Base-by-base conservation (phyloP, 108 stramenopile genomes). In the Skeletonema costatum region DNA sequence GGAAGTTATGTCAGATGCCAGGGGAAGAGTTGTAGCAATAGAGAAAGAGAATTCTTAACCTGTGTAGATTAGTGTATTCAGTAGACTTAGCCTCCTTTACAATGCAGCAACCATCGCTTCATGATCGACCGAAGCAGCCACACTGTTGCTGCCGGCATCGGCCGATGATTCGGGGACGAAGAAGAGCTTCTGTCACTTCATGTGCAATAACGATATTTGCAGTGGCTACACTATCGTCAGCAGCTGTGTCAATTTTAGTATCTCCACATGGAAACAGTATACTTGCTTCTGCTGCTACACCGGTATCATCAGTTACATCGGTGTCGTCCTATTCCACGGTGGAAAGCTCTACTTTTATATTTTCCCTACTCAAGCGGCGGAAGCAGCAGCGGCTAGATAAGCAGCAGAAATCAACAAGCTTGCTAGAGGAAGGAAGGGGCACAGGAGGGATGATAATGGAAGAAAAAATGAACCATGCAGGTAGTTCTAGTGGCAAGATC, bases 311-410 rank as follows among this genome's bases (percentile, higher is more conserved):
- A 29, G 44, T 46, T 46, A 4, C 5, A n/a, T 46, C 44, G 1
- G 4, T 46, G 14, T 46, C 44, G 44, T 16, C 44, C 44, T 46
- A 46, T 46, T n/a, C 14, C 44, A n/a, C 44, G 16, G 44, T n/a
- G 44, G 44, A 46, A 4, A 46, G 44, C 44, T 6, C 25, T 2
- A 25, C 53, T 10, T 64, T 64, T 64, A 21, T 64, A 21, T 64
- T 64, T 61, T 61, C 60, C 63, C 38, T 64, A 1, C 63, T 64
- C 19, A 64, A 64, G 38, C 33, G 63, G 7, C 63, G 63, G 63
- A 35, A 39, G 36, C 41, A 39, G 7, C 19, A 21, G n/a, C 63
- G 33, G 9, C 7, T 35, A 35, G 63, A 19, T 4, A 39, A 38
- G 63, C 60, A 31, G 21, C 60, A 61, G 25, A 31, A 21, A 13